A percentile compares a stretch with the other conserved stretches of the same genome.
Evolutionary conservation across 768 basidiomycete genomes (phyloP).

Genomic region (Gloeostereum incarnatum): DNA sequence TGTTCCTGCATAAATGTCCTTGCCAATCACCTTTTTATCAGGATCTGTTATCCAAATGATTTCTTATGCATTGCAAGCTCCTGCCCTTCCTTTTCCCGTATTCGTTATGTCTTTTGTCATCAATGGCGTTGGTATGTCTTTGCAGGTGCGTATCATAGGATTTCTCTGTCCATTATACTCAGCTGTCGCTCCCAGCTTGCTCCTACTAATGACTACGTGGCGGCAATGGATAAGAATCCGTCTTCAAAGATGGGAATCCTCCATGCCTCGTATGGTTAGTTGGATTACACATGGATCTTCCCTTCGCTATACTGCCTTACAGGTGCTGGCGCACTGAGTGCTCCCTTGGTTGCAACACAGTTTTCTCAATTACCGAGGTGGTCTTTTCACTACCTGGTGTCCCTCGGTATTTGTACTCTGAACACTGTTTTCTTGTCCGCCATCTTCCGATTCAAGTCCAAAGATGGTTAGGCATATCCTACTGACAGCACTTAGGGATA

Average conservation of each 20-base stretch:
- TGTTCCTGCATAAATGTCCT: neutral
- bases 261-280: conserved; percentile 33
- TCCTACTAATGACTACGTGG: conserved; percentile 40
- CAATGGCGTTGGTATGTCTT: conserved; percentile 19
- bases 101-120: conserved; percentile 29
- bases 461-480: conserved; percentile 31
- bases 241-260: conserved; percentile 37
- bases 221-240: conserved; percentile 27
- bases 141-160: conserved; percentile 21
- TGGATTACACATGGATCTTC: neutral
- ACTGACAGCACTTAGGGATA: too few relatives aligned
- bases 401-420: conserved; percentile 36
- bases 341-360: conserved; percentile 54
- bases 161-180: conserved; percentile 20
- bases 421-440: conserved; percentile 31
- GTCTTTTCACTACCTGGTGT: conserved; percentile 50
- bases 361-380: conserved; percentile 39
- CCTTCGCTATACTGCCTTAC: neutral
- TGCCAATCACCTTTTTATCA: neutral
- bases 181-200: conserved; percentile 28
- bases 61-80: conserved; percentile 16
- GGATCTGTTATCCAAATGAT: conserved; percentile 6
- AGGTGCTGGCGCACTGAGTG: conserved; percentile 36
- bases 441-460: conserved; percentile 41
- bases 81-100: conserved; percentile 45